Evolutionary conservation across 208 protist species (phyloP), one percentile per base, ranked within the genome.

Genomic region (Leishmania gerbilli): DNA sequence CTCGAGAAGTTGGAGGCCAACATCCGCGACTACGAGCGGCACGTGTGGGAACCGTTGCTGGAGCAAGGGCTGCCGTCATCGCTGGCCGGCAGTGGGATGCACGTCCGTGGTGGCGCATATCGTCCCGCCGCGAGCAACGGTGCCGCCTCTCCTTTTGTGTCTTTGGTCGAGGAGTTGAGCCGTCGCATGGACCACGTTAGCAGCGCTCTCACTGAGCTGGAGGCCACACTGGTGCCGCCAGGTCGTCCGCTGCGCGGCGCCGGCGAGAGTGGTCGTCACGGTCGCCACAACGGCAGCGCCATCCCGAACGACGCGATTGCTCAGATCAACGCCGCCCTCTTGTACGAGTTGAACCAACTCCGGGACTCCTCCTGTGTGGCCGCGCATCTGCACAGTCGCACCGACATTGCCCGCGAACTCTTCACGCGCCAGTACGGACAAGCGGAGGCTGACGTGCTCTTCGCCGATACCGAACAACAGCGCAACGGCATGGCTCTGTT

Each of bases 381-480:
- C 13, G 85, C 87, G 53, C 84, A 89, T 49, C 85, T 94, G 62
- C 91, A 96, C 79, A 79, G 81, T 13, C 89, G 90, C 71, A 84
- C 84, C 55, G 82, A 92, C 72, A 79, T 69, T 17, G 90, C 89
- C 2, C 87, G 93, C 64, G 84, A 90, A 75, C 79, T 90, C 65
- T 95, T 96, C 80, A 87, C 87, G 27, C 89, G 90, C 3, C 85
- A 88, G 40, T 96, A 94, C 84, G 91, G 93, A 62, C 76, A 90
- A 42, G 87, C 80, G 24, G 93, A 96, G 74, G 89, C 93, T n/a
- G 87, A 91, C 49, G 83, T 92, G 11, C 79, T 96, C 49, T 91
- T 95, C 75, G 82, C 84, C 27, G 80, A 81, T 77, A 86, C 81
- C 13, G 77, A 86, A 79, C 74, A 79, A 58, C 82, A 86, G 78